Base-by-base conservation (phyloP, 257 asterid species). In the Sherardia arvensis region DNA sequence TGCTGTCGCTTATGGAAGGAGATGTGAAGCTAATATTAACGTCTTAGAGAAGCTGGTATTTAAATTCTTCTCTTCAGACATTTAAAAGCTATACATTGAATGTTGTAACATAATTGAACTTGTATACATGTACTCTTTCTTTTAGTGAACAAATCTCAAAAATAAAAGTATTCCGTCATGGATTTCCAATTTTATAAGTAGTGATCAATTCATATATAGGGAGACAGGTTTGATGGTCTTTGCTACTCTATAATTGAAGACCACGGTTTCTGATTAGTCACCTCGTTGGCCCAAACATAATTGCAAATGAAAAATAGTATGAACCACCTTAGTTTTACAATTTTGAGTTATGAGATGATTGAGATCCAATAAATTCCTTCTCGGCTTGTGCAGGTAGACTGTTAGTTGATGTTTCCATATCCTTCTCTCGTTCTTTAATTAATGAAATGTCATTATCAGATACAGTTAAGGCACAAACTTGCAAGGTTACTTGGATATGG, bases 401-500 rank as follows among this genome's bases (percentile, higher is more conserved):
- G 26, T 20, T 34, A 1, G n/a, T n/a, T 15, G 49, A 33, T 12
- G 34, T 63, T 43, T 60, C 53, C 25, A 20, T 12, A 48, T 45
- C 57, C 27, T 43, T 17, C 51, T 43, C 28, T 28, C 62, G 28
- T 57, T 43, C 26, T 62, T 28, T 38, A 20, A 34, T 25, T 23
- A 3, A 30, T 34, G 47, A 70, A 61, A 30, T 70, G 68, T 34
- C 38, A 30, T 67, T 76, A 76, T 74, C 92, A 92, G 99, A 75
- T 89, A 76, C 91, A 81, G 72, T 53, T 81, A 73, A 87, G 99
- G 65, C 97, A 92, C 66, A 92, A 84, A 70, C 79, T 85, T 56
- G 93, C 97, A 70, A 84, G 97, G 74, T 80, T 92, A 81, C 99
- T 92, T 74, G 99, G 97, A 66, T 90, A 82, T 77, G 61, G 69